Evolutionary conservation across 441 rosid genomes (phyloP).

Genomic region (Syzygium malaccense): DNA sequence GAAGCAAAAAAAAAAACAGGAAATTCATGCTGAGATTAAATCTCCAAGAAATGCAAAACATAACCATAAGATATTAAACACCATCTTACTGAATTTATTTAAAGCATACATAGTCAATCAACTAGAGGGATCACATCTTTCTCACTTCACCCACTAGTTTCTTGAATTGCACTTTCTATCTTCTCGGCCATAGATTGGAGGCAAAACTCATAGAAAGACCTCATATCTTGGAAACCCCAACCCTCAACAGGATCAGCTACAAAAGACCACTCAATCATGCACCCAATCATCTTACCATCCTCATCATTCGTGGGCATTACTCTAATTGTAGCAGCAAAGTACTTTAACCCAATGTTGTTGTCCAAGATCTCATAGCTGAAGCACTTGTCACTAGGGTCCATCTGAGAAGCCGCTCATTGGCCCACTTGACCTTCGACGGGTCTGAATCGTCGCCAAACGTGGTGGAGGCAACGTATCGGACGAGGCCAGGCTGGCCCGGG

Average conservation of each 20-base stretch:
- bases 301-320: constrained; percentile 4
- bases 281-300: constrained; percentile 4
- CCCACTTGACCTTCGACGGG: constrained; percentile 25
- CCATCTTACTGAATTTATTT: neutral
- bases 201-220: constrained; percentile 7
- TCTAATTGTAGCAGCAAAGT: constrained; percentile 36
- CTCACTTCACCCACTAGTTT: neutral
- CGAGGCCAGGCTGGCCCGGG: constrained; percentile 41
- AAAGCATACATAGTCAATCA: neutral
- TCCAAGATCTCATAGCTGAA: constrained; percentile 46
- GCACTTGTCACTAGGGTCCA: constrained; percentile 29
- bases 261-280: constrained; percentile 54
- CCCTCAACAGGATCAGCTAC: constrained; percentile 49
- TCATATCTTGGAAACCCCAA: constrained; percentile 30
- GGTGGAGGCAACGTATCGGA: constrained; percentile 35
- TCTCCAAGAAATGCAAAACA: neutral
- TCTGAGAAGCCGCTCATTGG: constrained; percentile 39
- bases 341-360: constrained; percentile 37
- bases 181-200: constrained; percentile 35
- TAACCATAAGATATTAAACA: neutral
- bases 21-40: neutral
- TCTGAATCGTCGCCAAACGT: neutral
- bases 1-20: neutral
- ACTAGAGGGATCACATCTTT: neutral
- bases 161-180: constrained; percentile 20